Evolutionary conservation across 257 asterid genomes (phyloP).

Genomic region (Haberlea rhodopensis): DNA sequence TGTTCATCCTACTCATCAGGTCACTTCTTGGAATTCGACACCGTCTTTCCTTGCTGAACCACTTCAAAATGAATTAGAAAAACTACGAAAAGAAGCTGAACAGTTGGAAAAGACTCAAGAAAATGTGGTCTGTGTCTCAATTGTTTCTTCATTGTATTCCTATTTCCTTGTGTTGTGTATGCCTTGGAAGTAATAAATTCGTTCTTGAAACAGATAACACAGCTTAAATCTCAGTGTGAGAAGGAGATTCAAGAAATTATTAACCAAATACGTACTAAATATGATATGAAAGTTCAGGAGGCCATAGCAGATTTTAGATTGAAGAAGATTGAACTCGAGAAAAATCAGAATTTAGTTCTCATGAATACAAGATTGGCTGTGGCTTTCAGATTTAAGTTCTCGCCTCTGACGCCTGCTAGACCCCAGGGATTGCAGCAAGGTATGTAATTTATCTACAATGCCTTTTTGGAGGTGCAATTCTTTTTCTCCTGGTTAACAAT

Average conservation of each 20-base stretch:
- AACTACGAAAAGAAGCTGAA: conserved; percentile 33
- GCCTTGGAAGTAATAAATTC: conserved; percentile 17
- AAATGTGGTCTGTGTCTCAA: conserved; percentile 41
- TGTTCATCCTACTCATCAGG: conserved; percentile 30
- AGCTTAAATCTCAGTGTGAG: conserved; percentile 47
- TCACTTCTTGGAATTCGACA: conserved; percentile 26
- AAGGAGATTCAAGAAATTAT: conserved; percentile 54
- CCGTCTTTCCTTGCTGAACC: conserved; percentile 29
- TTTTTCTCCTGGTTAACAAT: not conserved
- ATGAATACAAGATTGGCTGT: conserved; percentile 56
- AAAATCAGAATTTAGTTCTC: conserved; percentile 36
- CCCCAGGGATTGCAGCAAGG: conserved; percentile 51
- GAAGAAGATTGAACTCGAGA: conserved; percentile 38
- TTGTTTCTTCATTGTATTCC: conserved; percentile 23
- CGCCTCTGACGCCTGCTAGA: too few species aligned
- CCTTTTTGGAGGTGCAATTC: conserved; percentile 7
- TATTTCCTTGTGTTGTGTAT: conserved; percentile 16
- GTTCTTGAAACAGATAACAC: conserved; percentile 39
- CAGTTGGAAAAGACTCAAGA: conserved; percentile 32
- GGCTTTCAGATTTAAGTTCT: conserved; percentile 39
- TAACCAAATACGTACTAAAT: conserved; percentile 46
- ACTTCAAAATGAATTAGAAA: conserved; percentile 36
- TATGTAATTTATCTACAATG: conserved; percentile 27
- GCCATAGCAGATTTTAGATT: conserved; percentile 37
- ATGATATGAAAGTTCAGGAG: conserved; percentile 46